Conservation (phyloP, 345 rosid genomes). For the Stellera chamaejasme region DNA sequence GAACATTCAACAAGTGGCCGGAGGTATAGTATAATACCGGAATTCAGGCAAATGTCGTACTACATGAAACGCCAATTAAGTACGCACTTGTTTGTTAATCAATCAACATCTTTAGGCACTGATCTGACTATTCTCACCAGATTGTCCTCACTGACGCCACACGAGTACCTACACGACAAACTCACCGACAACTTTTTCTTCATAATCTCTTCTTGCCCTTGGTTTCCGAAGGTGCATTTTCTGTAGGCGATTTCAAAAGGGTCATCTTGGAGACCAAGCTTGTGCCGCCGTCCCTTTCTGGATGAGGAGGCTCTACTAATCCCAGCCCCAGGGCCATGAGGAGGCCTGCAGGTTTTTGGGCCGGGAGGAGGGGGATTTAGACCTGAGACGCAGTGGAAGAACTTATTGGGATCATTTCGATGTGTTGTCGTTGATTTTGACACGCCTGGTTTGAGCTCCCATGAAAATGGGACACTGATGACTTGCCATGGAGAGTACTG, state of each 20-base stretch:
- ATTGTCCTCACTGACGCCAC: slow-evolving; percentile 14
- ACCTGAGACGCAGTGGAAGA: background rate
- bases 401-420: slow-evolving; percentile 2
- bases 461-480: slow-evolving; percentile 25
- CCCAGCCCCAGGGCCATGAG: background rate
- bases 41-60: no score
- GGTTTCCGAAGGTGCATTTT: slow-evolving; percentile 13
- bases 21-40: no score
- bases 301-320: background rate
- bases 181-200: background rate
- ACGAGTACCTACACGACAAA: slow-evolving; percentile 19
- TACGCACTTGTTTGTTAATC: no score
- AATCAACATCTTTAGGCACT: no score
- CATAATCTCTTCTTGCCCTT: background rate
- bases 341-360: slow-evolving; percentile 4
- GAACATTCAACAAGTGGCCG: no score
- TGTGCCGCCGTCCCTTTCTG: background rate
- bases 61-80: no score
- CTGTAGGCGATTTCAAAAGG: slow-evolving; percentile 24
- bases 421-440: slow-evolving; percentile 11
- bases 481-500: slow-evolving; percentile 1
- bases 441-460: slow-evolving; percentile 32
- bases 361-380: slow-evolving; percentile 30
- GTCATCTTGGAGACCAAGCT: slow-evolving; percentile 6
- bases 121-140: slow-evolving; percentile 6